Base-by-base conservation (phyloP, 495 filamentous ascomycete genomes). In the Cudoniella acicularis region DNA sequence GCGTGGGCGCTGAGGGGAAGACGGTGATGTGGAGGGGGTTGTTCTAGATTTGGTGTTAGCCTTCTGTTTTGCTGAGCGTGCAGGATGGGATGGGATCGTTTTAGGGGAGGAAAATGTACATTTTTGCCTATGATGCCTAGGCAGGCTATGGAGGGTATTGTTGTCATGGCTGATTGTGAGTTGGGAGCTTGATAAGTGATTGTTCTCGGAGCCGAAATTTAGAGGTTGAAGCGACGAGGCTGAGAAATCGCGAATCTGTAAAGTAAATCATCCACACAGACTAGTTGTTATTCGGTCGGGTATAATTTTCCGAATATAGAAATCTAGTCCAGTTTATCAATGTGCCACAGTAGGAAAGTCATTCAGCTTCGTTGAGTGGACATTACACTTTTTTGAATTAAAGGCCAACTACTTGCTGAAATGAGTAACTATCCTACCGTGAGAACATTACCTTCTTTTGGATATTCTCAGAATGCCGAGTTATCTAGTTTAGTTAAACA, bases 21-120 rank as follows among this genome's bases (percentile, higher is more conserved):
- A 96, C 80, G 47, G 89, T 83, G 57, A 95, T 88, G 74, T 96
- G 93, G 69, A 98, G 88, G 49, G 93, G 94, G 70, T 96, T 96
- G 75, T 97, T 95, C 94, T 98, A 67, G 3, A 21, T 3, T 6
- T 6, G 10, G 10, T 21, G 48, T 50, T 50, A 50, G 48, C 8
- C 18, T 45, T 3, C 17, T 10, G 23, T 49, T 25, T 60, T 64
- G 67, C 41, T 65, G 49, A 55, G 46, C 51, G 36, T 46, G 23
- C 22, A 1, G n/a, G 22, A 22, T 40, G 22, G 56, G n/a, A 27
- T 0, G 46, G 24, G 20, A 13, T 11, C 49, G 52, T 43, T n/a
- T n/a, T n/a, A n/a, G n/a, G 52, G 36, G 40, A 21, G 43, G 52
- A 55, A 54, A 47, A 67, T 76, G 46, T 82, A 96, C 90, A 68